These are phyloP conservation scores for Lunasporangiospora selenospora DNA, from an alignment of 192 early-diverging fungal genomes.

Conservation along the genomic window DNA sequence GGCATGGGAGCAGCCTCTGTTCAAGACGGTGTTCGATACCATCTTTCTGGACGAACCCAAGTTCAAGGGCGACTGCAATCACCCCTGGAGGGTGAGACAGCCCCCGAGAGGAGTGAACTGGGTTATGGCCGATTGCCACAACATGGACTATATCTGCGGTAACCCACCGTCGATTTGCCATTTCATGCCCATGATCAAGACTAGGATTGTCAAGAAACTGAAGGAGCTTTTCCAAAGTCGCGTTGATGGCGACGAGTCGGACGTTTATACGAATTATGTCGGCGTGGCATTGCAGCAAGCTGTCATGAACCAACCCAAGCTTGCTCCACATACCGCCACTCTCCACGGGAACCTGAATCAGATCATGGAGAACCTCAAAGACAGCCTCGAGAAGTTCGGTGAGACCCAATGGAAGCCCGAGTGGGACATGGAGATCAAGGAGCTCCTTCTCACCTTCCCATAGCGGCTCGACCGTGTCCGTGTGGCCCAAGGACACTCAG, in stretches of 20 bases:
- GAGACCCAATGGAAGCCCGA: constrained; percentile 14
- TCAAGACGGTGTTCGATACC: constrained; percentile 24
- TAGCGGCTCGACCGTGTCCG: too few species aligned
- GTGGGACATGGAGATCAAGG: constrained; percentile 45
- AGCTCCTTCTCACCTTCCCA: constrained; percentile 19
- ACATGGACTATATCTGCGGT: constrained; percentile 67
- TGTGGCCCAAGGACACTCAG: too few species aligned
- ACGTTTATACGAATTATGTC: constrained; percentile 35
- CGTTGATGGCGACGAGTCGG: constrained; percentile 19
- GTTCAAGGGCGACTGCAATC: constrained; percentile 64
- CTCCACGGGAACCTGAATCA: constrained; percentile 39
- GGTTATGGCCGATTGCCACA: constrained; percentile 57
- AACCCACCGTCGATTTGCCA: constrained; percentile 71
- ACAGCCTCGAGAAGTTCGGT: not conserved
- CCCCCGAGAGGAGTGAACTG: constrained; percentile 55
- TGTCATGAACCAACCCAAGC: not conserved
- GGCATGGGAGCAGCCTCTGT: constrained; percentile 34
- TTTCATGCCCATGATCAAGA: constrained; percentile 54
- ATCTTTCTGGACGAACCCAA: constrained; percentile 57
- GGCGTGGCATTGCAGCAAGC: constrained; percentile 10
- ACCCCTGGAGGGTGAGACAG: constrained; percentile 53
- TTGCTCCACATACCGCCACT: not conserved
- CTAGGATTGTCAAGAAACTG: constrained; percentile 23
- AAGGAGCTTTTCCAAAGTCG: not conserved
- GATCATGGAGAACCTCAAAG: constrained; percentile 6